Conservation (phyloP, 2,329 filamentous ascomycete genomes). For the Verticillium alfalfae region DNA sequence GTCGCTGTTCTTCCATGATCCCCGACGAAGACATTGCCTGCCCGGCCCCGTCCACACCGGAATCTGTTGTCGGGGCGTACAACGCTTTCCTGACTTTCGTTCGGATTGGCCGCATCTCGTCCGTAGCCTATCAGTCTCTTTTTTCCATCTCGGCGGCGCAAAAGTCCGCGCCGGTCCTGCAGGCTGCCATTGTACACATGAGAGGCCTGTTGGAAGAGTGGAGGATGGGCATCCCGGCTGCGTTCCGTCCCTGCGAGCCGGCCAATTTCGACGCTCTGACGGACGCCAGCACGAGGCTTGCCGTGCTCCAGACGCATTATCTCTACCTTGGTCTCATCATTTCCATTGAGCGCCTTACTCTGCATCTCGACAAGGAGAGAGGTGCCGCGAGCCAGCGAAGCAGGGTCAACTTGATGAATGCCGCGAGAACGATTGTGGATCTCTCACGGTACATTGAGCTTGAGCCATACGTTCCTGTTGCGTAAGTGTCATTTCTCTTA, state of each 20-base stretch:
- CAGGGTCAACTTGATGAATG: slow-evolving; percentile 20
- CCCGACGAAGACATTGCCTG: slow-evolving; percentile 29
- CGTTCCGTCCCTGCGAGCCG: slow-evolving; percentile 20
- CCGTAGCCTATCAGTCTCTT: slow-evolving; percentile 13
- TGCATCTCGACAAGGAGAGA: slow-evolving; percentile 17
- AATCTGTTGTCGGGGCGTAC: slow-evolving; percentile 22
- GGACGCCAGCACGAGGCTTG: slow-evolving; percentile 9
- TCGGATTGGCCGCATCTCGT: slow-evolving; percentile 22
- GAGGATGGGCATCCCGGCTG: slow-evolving; percentile 19
- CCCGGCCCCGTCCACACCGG: slow-evolving; percentile 23
- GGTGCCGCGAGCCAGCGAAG: slow-evolving; percentile 8
- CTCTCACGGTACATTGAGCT: slow-evolving; percentile 25
- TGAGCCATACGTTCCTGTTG: slow-evolving; percentile 23
- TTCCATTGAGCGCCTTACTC: slow-evolving; percentile 20
- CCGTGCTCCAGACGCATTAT: slow-evolving; percentile 20
- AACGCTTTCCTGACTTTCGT: slow-evolving; percentile 27
- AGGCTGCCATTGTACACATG: slow-evolving; percentile 16
- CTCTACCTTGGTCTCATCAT: slow-evolving; percentile 23
- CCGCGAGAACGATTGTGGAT: slow-evolving; percentile 24
- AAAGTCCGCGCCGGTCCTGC: slow-evolving; percentile 13
- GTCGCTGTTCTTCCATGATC: slow-evolving; percentile 24
- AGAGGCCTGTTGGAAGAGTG: slow-evolving; percentile 21
- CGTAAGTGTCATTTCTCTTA: slow-evolving; percentile 15
- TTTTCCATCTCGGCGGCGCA: slow-evolving; percentile 26
- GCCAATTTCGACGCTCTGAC: slow-evolving; percentile 11